phyloP scores from a whole-genome alignment of 129 eudicot species.

The Apium graveolens region DNA sequence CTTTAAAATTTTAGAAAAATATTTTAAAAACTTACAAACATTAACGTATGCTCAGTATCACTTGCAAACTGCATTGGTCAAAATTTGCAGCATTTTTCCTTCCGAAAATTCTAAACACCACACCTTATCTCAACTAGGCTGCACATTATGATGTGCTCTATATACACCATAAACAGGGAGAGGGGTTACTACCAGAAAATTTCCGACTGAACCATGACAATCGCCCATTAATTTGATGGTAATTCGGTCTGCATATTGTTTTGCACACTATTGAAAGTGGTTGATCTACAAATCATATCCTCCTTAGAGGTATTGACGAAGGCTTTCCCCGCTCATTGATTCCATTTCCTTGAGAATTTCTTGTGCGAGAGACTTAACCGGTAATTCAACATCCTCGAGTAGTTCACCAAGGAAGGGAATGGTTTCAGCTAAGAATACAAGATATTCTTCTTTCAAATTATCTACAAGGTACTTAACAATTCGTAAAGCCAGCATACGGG shows the following conservation, averaged over 20 bases:
- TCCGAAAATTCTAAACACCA: not conserved
- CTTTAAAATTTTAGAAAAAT: too few relatives aligned
- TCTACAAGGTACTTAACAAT: conserved; percentile 63
- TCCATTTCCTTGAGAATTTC: conserved; percentile 85
- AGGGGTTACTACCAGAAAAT: not conserved
- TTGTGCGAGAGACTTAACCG: conserved; percentile 83
- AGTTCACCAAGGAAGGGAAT: conserved; percentile 83
- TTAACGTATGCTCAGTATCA: not conserved
- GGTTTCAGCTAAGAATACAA: conserved; percentile 60
- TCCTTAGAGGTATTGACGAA: conserved; percentile 45
- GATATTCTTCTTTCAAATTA: conserved; percentile 76
- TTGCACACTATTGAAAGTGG: not conserved
- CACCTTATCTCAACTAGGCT: not conserved
- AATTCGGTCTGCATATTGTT: not conserved
- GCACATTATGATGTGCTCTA: not conserved
- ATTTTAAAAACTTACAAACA: too few relatives aligned
- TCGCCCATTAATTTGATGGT: not conserved
- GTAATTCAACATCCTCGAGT: conserved; percentile 72
- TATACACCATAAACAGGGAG: not conserved
- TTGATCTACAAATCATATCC: not conserved
- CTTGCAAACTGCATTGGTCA: not conserved
- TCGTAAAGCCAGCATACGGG: conserved; percentile 70
- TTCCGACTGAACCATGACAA: not conserved
- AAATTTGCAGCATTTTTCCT: not conserved
- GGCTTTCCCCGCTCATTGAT: conserved; percentile 72